Conservation (phyloP, 2,329 filamentous ascomycete species). For the Beauveria sp. region DNA sequence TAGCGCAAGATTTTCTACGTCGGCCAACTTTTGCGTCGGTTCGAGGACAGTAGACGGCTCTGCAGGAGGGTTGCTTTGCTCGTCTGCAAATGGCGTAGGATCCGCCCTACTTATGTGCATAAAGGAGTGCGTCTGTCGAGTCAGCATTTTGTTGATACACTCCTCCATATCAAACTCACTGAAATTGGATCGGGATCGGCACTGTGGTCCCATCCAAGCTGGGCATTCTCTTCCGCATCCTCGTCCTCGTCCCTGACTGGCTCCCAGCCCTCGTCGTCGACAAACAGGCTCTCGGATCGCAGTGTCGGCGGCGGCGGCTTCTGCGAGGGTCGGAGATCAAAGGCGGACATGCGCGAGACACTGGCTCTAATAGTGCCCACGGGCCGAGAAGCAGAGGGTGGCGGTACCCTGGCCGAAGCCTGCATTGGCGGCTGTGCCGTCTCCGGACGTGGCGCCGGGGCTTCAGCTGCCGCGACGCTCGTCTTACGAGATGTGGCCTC, state of each 20-base stretch:
- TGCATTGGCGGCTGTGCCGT: slow-evolving; percentile 13
- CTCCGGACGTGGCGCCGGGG: slow-evolving; percentile 12
- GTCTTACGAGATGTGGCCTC: slow-evolving; percentile 41
- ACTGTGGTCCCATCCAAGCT: slow-evolving; percentile 67
- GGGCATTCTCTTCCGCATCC: slow-evolving; percentile 56
- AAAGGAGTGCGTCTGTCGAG: slow-evolving; percentile 34
- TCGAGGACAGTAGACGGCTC: slow-evolving; percentile 39
- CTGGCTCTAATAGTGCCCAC: slow-evolving; percentile 26
- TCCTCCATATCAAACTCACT: slow-evolving; percentile 32
- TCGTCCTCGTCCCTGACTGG: slow-evolving; percentile 54
- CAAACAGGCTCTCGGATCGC: slow-evolving; percentile 61
- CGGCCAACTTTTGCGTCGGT: slow-evolving; percentile 66
- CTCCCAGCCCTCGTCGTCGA: slow-evolving; percentile 73
- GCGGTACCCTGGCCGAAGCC: slow-evolving; percentile 20
- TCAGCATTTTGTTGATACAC: slow-evolving; percentile 18
- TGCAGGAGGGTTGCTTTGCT: slow-evolving; percentile 19
- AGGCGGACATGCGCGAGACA: slow-evolving; percentile 27
- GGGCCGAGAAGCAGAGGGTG: slow-evolving; percentile 26
- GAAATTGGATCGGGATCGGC: slow-evolving; percentile 45
- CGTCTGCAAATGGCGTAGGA: slow-evolving; percentile 16
- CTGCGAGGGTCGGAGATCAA: slow-evolving; percentile 46
- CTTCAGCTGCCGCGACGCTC: slow-evolving; percentile 31
- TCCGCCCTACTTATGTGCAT: slow-evolving; percentile 35
- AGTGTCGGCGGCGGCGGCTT: slow-evolving; percentile 48
- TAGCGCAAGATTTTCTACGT: slow-evolving; percentile 45